These are phyloP conservation scores for Apophysomyces sp. DNA, from an alignment of 371 early-diverging fungal species.

Conservation along the genomic window DNA sequence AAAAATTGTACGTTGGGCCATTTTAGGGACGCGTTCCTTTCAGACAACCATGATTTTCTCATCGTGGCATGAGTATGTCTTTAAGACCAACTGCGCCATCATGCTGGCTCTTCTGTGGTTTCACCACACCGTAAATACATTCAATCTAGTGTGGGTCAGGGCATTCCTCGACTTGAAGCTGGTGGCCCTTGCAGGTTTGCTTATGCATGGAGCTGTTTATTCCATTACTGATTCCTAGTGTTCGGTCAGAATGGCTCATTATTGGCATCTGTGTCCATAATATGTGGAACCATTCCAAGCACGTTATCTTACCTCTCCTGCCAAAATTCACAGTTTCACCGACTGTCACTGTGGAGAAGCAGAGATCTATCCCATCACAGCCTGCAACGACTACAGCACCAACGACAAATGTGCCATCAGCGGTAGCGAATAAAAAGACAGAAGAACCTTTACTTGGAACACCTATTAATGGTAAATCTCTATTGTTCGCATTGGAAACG, in stretches of 20 bases:
- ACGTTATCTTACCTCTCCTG: neutral
- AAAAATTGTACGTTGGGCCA: no score
- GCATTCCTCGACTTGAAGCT: neutral
- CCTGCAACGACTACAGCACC: no score
- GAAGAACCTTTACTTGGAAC: neutral
- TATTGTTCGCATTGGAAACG: neutral
- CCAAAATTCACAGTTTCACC: neutral
- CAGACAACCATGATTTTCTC: neutral
- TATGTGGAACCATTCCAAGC: neutral
- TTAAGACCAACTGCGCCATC: neutral
- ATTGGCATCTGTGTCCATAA: neutral
- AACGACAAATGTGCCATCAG: neutral
- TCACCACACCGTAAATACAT: neutral
- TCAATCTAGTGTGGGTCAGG: neutral
- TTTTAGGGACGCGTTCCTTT: neutral
- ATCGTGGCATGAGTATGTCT: neutral
- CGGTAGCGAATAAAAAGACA: neutral
- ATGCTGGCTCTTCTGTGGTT: neutral
- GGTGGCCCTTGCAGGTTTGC: neutral
- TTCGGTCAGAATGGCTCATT: neutral
- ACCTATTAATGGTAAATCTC: neutral
- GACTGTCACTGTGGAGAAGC: no score
- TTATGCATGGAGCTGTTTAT: neutral
- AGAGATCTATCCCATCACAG: no score
- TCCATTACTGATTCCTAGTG: neutral